Evolutionary conservation across 768 basidiomycete genomes (phyloP).

Genomic region (Termitomyces titanicus): DNA sequence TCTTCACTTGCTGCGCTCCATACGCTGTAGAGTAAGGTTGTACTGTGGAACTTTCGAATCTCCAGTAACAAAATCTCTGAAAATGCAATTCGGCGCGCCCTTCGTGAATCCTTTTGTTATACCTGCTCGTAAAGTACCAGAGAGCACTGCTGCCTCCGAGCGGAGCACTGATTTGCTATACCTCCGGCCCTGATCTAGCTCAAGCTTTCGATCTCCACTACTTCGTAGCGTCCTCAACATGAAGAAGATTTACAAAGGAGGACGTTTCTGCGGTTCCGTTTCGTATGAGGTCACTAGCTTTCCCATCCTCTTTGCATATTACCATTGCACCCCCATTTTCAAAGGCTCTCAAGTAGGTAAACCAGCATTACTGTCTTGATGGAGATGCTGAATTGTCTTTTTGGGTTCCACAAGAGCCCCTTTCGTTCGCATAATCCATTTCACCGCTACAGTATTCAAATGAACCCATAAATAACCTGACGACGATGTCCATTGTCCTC

Average conservation of each 20-base stretch:
- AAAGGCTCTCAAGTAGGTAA: slow-evolving; percentile 48
- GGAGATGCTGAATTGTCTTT: neutral
- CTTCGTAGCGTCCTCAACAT: neutral
- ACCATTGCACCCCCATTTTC: slow-evolving; percentile 72
- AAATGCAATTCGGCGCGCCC: too few species aligned
- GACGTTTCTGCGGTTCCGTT: slow-evolving; percentile 56
- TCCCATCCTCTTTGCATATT: slow-evolving; percentile 57
- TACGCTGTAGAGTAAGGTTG: too few species aligned
- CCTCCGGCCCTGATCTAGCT: neutral
- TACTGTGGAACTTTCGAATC: too few species aligned
- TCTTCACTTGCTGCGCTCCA: too few species aligned
- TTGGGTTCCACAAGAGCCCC: slow-evolving; percentile 40
- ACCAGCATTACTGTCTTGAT: neutral
- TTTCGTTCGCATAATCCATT: slow-evolving; percentile 62
- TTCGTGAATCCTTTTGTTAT: too few species aligned
- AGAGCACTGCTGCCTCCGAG: neutral
- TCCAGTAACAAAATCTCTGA: too few species aligned
- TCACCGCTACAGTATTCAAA: slow-evolving; percentile 42
- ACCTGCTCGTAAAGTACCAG: too few species aligned
- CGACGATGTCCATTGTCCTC: slow-evolving; percentile 30
- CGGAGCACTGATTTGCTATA: neutral
- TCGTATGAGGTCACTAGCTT: slow-evolving; percentile 43
- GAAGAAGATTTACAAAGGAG: slow-evolving; percentile 34
- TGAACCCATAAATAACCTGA: slow-evolving; percentile 47
- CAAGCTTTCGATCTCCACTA: neutral